Evolutionary conservation across 805 yeast species (phyloP), one percentile per base, ranked within the genome.

Genomic region (Ogataea corticis): DNA sequence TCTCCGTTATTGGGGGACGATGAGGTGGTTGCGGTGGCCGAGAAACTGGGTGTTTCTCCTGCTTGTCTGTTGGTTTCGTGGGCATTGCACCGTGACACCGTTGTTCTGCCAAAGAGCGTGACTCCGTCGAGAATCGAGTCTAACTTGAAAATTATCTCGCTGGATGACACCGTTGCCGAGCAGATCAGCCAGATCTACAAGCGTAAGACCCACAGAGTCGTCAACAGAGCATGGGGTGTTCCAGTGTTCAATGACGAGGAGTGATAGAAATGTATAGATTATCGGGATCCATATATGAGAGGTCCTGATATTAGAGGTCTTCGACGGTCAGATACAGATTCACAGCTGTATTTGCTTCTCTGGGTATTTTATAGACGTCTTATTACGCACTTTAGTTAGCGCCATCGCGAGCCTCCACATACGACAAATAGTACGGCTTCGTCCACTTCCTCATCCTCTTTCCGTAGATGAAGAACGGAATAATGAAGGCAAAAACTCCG

Each of bases 371-470:
- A n/a, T n/a, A n/a, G n/a, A n/a, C n/a, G n/a, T n/a, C n/a, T n/a
- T n/a, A n/a, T n/a, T n/a, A n/a, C n/a, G n/a, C n/a, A n/a, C n/a
- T n/a, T 32, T 21, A 19, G 4, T 35, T 56, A 17, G 16, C 56
- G 47, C 75, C 76, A 50, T 76, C 81, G 65, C 82, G 72, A 39
- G 71, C 57, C 56, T 79, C 82, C 41, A 83, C 71, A 55, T 77
- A 76, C 25, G 68, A 68, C 49, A 79, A 54, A 59, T 83, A 83
- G 68, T 75, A 70, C 38, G 72, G 69, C 62, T 72, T 81, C 7
- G 87, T 82, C 77, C 77, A 75, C 34, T 62, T 68, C 44, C 79
- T 72, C 66, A 77, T 73, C 30, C 42, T 38, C 44, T 54, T 54
- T 9, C 58, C 58, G 33, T 42, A 54, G 7, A 59, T 49, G 33